phyloP scores from a whole-genome alignment of 106 monocot genomes.

The Dendrobium nobile region DNA sequence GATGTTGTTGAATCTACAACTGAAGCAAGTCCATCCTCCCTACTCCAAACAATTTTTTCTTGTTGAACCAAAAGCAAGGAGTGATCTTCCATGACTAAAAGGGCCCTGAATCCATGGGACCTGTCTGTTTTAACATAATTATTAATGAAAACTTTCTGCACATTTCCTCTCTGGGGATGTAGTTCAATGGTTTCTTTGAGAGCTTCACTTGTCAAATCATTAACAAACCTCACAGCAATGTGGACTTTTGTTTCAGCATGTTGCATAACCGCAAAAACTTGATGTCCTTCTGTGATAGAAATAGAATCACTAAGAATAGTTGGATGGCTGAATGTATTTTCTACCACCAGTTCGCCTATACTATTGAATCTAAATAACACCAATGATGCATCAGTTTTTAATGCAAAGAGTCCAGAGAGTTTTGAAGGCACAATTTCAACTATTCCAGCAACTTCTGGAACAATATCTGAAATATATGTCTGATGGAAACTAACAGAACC shows the following conservation, averaged over 20 bases:
- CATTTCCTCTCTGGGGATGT: conserved; percentile 47
- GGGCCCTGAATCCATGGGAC: conserved; percentile 88
- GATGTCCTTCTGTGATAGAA: conserved; percentile 44
- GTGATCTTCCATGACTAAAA: conserved; percentile 97
- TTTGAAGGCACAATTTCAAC: conserved; percentile 52
- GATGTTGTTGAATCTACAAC: conserved; percentile 78
- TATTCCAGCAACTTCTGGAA: conserved; percentile 43
- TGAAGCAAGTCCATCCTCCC: conserved; percentile 97
- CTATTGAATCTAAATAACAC: conserved; percentile 43
- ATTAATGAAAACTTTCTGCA: conserved; percentile 85
- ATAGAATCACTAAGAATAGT: conserved; percentile 66
- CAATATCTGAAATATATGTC: conserved; percentile 59
- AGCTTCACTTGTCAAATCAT: conserved; percentile 32
- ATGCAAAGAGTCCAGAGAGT: conserved; percentile 45
- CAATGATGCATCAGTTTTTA: conserved; percentile 39
- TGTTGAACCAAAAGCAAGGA: conserved; percentile 81
- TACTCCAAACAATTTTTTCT: conserved; percentile 89
- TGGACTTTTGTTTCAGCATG: conserved; percentile 40
- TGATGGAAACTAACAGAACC: conserved; percentile 40
- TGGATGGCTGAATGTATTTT: conserved; percentile 41
- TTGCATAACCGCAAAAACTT: conserved; percentile 64
- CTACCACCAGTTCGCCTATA: conserved; percentile 34
- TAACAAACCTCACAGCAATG: conserved; percentile 50
- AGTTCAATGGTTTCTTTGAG: conserved; percentile 56
- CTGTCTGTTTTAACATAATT: conserved; percentile 85